These are phyloP conservation scores for Debaryomyces sp. DNA, from an alignment of 1,139 yeast species.

Conservation along the genomic window DNA sequence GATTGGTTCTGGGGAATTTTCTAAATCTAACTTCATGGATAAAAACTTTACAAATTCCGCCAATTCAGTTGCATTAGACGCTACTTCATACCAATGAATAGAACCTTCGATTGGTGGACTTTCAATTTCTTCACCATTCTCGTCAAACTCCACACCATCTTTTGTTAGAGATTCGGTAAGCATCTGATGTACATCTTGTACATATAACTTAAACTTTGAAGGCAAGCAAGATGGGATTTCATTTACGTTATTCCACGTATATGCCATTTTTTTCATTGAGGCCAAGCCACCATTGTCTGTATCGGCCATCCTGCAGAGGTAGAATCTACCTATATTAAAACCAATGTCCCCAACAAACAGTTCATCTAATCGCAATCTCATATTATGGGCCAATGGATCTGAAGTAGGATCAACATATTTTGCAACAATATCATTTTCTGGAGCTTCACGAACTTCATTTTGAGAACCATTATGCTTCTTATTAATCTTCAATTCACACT, in stretches of 20 bases:
- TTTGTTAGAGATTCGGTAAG: slow-evolving; percentile 28
- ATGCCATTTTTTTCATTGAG: slow-evolving; percentile 36
- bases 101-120: slow-evolving; percentile 9
- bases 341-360: slow-evolving; percentile 53
- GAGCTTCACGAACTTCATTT: slow-evolving; percentile 1
- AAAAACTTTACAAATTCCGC: slow-evolving; percentile 32
- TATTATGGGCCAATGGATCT: slow-evolving; percentile 42
- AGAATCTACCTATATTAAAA: slow-evolving; percentile 48
- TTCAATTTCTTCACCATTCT: slow-evolving; percentile 30
- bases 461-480: slow-evolving; percentile 23
- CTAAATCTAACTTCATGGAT: slow-evolving; percentile 23
- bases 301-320: slow-evolving; percentile 46
- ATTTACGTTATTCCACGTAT: slow-evolving; percentile 22
- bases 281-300: slow-evolving; percentile 42
- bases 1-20: slow-evolving; percentile 8
- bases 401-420: slow-evolving; percentile 47
- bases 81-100: slow-evolving; percentile 49
- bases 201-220: slow-evolving; percentile 50
- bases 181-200: slow-evolving; percentile 49
- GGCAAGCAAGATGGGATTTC: slow-evolving; percentile 25
- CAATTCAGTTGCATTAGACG: slow-evolving; percentile 36
- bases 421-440: slow-evolving; percentile 25
- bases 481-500: slow-evolving; percentile 35
- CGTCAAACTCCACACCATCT: slow-evolving; percentile 42
- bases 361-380: slow-evolving; percentile 43